Conservation (phyloP, 176 grass and related monocot species). For the Musa itinerans region DNA sequence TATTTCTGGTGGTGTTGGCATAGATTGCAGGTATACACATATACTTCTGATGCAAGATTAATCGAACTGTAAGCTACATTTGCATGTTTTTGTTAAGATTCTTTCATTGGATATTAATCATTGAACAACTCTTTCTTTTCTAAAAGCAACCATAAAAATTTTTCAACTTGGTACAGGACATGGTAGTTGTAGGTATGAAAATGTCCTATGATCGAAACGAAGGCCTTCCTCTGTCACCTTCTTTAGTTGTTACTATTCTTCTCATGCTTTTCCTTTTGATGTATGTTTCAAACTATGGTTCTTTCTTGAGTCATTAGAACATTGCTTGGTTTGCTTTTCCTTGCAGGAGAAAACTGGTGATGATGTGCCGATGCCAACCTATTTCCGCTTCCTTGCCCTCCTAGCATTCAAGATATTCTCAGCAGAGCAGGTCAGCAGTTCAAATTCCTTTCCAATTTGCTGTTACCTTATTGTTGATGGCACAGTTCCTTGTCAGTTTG, state of each 20-base stretch:
- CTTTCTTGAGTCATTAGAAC: not conserved
- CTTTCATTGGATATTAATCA: not conserved
- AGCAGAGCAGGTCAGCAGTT: conserved; percentile 54
- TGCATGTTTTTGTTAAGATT: not conserved
- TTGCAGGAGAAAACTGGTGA: conserved; percentile 87
- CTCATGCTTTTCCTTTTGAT: not conserved
- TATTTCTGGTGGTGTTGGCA: conserved; percentile 96
- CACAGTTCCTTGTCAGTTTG: not conserved
- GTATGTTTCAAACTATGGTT: not conserved
- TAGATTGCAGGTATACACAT: conserved; percentile 42
- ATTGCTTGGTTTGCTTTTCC: conserved; percentile 6
- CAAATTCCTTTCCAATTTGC: not conserved
- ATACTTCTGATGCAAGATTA: not conserved
- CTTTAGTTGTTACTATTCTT: not conserved
- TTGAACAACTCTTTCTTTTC: not conserved
- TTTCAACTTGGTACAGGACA: not conserved
- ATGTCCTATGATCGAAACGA: not conserved
- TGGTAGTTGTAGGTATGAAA: not conserved
- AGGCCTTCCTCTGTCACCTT: not conserved
- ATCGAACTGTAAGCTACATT: not conserved
- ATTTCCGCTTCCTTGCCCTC: conserved; percentile 89
- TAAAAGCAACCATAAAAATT: not conserved
- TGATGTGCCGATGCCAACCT: conserved; percentile 85
- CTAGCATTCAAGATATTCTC: conserved; percentile 94
- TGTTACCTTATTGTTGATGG: not conserved